Base-by-base conservation (phyloP, 257 asterid genomes). In the Solanum sitiens region DNA sequence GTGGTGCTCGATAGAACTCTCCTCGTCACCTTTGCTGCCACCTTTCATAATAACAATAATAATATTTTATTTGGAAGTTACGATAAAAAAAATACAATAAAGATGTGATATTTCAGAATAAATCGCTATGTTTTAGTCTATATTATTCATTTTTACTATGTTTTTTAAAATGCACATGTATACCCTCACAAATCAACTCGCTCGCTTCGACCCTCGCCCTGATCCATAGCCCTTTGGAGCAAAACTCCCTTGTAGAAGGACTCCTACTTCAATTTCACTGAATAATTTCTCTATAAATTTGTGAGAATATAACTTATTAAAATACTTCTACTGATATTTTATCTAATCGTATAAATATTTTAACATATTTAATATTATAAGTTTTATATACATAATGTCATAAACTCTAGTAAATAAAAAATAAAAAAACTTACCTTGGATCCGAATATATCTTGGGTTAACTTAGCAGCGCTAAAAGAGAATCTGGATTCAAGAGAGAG, bases 401-500 rank as follows among this genome's bases (percentile, higher is more conserved):
- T 53, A 53, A 53, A 16, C 63, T 53, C 16, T 63, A 25, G 37
- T 53, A 53, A 6, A 16, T 18, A 11, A 65, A 11, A 11, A 21
- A 1, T 3, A 37, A 47, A 30, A 44, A 8, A 15, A 47, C 27
- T 30, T 50, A 93, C 96, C 94, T 91, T 39, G 53, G 44, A 14
- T 35, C 96, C 96, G 8, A 94, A 86, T 23, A 92, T 35, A 7
- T 32, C 42, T 85, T 87, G 61, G 5, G 74, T 18, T 32, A 91
- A 79, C 63, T 87, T 88, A 59, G 90, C 72, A 13, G 83, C 40
- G 11, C 30, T 1, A 61, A 27, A 92, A 5, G 86, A 83, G 16
- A 80, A 39, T 33, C 83, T 89, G 71, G 93, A 90, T 45, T 85
- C 94, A 21, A 92, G 87, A 35, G 96, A 94, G 5, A 89, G 89